Conservation (phyloP, 2,329 filamentous ascomycete genomes). For the Onygenales sp. region DNA sequence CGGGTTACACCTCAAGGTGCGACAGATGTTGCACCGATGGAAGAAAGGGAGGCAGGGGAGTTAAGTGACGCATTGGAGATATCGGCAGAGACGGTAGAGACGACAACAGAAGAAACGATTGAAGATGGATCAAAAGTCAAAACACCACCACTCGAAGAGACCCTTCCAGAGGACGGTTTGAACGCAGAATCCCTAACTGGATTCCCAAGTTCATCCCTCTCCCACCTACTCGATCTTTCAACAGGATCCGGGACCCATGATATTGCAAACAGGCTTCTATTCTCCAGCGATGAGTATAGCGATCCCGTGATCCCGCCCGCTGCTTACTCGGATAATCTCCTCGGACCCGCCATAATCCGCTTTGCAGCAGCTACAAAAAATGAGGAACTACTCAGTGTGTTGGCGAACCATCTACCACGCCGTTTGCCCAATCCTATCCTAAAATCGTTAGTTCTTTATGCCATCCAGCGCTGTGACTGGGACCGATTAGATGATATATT, state of each 20-base stretch:
- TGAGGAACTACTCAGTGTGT: slow-evolving; percentile 18
- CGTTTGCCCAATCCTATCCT: slow-evolving; percentile 27
- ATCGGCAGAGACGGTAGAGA: too few relatives aligned
- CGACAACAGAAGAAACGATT: too few relatives aligned
- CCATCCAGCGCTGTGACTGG: slow-evolving; percentile 26
- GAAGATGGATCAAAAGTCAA: too few relatives aligned
- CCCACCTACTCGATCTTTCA: slow-evolving; percentile 41
- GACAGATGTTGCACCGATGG: too few relatives aligned
- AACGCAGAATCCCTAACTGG: slow-evolving; percentile 1
- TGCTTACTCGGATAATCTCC: slow-evolving; percentile 36
- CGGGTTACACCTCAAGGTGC: too few relatives aligned
- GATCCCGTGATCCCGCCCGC: slow-evolving; percentile 41
- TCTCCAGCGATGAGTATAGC: slow-evolving; percentile 44
- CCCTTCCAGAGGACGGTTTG: background rate
- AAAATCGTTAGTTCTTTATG: slow-evolving; percentile 26
- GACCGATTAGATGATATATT: slow-evolving; percentile 22
- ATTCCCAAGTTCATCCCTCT: slow-evolving; percentile 40
- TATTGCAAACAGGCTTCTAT: slow-evolving; percentile 45
- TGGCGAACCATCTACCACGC: slow-evolving; percentile 20
- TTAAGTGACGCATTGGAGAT: too few relatives aligned
- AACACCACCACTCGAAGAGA: slow-evolving; percentile 3
- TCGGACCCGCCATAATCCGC: slow-evolving; percentile 45
- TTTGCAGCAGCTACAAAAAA: slow-evolving; percentile 45
- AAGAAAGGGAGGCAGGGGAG: too few relatives aligned
- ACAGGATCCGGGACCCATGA: slow-evolving; percentile 37